Percentiles rank a stretch among this genome's conserved stretches.
Conservation (phyloP, 1,284 basidiomycete genomes). For the Boletus semigastroideus region DNA sequence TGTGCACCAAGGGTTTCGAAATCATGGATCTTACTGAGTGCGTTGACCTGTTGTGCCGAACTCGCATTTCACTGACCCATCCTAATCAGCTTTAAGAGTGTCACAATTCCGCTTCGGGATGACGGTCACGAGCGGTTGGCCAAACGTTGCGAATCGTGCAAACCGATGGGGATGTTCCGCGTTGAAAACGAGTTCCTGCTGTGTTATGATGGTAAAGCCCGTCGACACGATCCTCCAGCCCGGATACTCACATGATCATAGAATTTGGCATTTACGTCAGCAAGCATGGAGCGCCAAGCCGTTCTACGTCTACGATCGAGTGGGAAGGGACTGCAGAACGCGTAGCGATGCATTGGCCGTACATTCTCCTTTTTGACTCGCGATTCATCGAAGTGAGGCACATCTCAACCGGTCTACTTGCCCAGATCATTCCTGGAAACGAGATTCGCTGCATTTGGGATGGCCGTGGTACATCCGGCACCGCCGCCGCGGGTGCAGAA, state of each 20-base stretch:
- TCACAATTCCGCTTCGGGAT: slow-evolving; percentile 81
- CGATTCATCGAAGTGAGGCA: slow-evolving; percentile 94
- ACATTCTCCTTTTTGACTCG: slow-evolving; percentile 87
- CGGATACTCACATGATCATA: slow-evolving; percentile 33
- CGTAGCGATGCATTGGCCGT: slow-evolving; percentile 86
- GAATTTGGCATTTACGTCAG: slow-evolving; percentile 92
- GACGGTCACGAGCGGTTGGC: slow-evolving; percentile 73
- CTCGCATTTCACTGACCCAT: slow-evolving; percentile 4
- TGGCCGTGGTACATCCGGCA: slow-evolving; percentile 58
- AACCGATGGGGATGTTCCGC: slow-evolving; percentile 92
- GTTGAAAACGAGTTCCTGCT: slow-evolving; percentile 89
- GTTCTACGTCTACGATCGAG: slow-evolving; percentile 75
- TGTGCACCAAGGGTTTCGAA: slow-evolving; percentile 93
- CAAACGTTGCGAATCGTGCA: slow-evolving; percentile 79
- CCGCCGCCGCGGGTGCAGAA: slow-evolving; percentile 25
- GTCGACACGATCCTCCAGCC: not conserved
- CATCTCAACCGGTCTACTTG: slow-evolving; percentile 78
- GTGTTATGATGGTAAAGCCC: slow-evolving; percentile 79
- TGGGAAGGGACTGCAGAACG: slow-evolving; percentile 93
- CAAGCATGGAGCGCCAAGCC: slow-evolving; percentile 83
- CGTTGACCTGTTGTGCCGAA: slow-evolving; percentile 30
- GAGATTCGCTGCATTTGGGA: slow-evolving; percentile 90
- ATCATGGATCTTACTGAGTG: slow-evolving; percentile 94
- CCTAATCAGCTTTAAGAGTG: slow-evolving; percentile 72
- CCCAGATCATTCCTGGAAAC: slow-evolving; percentile 84